Evolutionary conservation across 2,329 filamentous ascomycete genomes (phyloP).

Genomic region (Cladosporium sp.): DNA sequence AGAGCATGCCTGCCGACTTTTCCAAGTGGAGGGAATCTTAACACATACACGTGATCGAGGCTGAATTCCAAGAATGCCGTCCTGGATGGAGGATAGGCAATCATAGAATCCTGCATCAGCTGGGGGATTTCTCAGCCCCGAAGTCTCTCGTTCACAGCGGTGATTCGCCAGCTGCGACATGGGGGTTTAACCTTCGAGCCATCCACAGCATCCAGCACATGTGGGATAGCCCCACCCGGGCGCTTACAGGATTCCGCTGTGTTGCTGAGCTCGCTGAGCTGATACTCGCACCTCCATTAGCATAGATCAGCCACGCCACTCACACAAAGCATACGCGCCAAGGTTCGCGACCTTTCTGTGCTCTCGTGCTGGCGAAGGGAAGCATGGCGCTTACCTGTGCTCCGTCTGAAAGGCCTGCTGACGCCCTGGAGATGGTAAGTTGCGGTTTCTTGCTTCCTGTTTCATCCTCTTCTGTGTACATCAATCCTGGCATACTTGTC

Average conservation of each 20-base stretch:
- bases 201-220: neutral
- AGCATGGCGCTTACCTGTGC: neutral
- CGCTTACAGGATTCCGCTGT: neutral
- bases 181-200: too few relatives aligned
- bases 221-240: neutral
- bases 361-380: neutral
- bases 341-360: neutral
- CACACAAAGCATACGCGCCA: neutral
- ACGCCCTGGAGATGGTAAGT: neutral
- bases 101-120: neutral
- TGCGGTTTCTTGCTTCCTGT: neutral
- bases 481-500: neutral
- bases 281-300: too few relatives aligned
- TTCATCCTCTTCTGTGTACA: neutral
- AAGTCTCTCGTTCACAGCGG: neutral
- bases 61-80: too few relatives aligned
- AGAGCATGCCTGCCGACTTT: too few relatives aligned
- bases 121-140: neutral
- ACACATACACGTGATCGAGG: too few relatives aligned
- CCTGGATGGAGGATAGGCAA: too few relatives aligned
- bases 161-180: neutral
- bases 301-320: slow-evolving; percentile 4
- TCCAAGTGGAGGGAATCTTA: too few relatives aligned
- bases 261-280: neutral
- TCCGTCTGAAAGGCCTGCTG: neutral